These are phyloP conservation scores for Pleurostoma richardsiae DNA, from an alignment of 2,329 filamentous ascomycete genomes.

Conservation along the genomic window DNA sequence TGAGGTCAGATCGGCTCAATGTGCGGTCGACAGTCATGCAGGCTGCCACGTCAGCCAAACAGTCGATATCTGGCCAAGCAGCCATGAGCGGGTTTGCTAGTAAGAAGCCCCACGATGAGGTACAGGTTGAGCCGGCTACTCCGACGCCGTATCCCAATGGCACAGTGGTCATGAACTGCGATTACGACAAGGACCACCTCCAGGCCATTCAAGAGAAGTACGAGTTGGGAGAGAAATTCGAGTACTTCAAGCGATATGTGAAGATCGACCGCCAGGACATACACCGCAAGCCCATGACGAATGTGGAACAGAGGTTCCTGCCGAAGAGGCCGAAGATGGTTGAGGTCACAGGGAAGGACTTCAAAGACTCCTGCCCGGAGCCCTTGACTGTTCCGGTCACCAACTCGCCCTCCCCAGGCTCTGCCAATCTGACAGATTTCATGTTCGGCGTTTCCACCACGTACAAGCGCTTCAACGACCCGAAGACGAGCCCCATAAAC, in stretches of 20 bases:
- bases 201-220: conserved; percentile 39
- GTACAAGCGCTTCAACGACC: conserved; percentile 47
- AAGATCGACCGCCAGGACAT: conserved; percentile 45
- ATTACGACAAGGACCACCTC: conserved; percentile 41
- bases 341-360: conserved; percentile 36
- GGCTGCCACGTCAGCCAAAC: conserved; percentile 28
- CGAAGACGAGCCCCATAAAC: conserved; percentile 45
- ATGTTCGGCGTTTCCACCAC: conserved; percentile 57
- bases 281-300: conserved; percentile 45
- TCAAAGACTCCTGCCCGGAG: conserved; percentile 36
- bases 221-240: conserved; percentile 42
- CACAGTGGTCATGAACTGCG: conserved; percentile 44
- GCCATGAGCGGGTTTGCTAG: conserved; percentile 13
- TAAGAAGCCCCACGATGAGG: background rate
- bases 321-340: conserved; percentile 40
- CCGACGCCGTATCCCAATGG: conserved; percentile 22
- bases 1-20: conserved; percentile 34
- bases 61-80: conserved; percentile 18
- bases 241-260: conserved; percentile 52
- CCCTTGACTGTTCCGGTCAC: conserved; percentile 47
- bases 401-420: conserved; percentile 41
- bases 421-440: conserved; percentile 50
- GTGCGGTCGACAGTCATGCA: conserved; percentile 35
- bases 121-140: conserved; percentile 48
- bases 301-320: conserved; percentile 41